Conservation (phyloP, 331 rosid species). For the Rhamnella rubrinervis region DNA sequence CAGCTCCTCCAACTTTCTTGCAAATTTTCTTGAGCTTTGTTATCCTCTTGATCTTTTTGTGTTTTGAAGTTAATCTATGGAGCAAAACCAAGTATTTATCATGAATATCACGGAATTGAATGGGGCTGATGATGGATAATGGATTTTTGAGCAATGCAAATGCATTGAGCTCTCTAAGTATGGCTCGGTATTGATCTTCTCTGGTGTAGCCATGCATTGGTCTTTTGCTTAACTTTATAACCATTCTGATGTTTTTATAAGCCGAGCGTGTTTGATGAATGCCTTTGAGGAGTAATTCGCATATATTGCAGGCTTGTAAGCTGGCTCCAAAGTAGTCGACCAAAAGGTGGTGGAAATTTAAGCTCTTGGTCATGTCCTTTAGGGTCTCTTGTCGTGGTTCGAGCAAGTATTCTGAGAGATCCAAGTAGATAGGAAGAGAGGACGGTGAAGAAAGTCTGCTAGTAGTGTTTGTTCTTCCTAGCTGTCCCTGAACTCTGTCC, state of each 20-base stretch:
- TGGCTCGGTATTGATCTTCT: constrained; percentile 15
- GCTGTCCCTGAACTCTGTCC: constrained; percentile 48
- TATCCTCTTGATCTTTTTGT: constrained; percentile 30
- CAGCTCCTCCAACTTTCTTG: constrained; percentile 48
- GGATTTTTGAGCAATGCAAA: constrained; percentile 49
- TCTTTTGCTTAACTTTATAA: constrained; percentile 31
- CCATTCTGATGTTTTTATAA: constrained; percentile 37
- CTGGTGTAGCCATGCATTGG: not conserved
- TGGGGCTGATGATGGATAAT: constrained; percentile 37
- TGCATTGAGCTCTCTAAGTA: constrained; percentile 45
- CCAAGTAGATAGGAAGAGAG: constrained; percentile 26
- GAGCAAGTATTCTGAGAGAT: constrained; percentile 55
- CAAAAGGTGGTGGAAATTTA: constrained; percentile 53
- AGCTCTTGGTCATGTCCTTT: constrained; percentile 23
- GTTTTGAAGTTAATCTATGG: constrained; percentile 33
- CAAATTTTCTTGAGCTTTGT: constrained; percentile 26
- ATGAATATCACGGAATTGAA: constrained; percentile 44
- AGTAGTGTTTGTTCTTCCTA: constrained; percentile 23
- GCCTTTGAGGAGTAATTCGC: constrained; percentile 61
- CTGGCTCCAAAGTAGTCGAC: constrained; percentile 68
- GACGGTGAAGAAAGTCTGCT: constrained; percentile 28
- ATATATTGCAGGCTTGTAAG: constrained; percentile 57
- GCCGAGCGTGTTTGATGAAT: constrained; percentile 43
- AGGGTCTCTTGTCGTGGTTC: constrained; percentile 71
- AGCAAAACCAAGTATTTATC: constrained; percentile 33